Evolutionary conservation across 2,329 filamentous ascomycete genomes (phyloP).

Genomic region (Penicillium janthinellum): DNA sequence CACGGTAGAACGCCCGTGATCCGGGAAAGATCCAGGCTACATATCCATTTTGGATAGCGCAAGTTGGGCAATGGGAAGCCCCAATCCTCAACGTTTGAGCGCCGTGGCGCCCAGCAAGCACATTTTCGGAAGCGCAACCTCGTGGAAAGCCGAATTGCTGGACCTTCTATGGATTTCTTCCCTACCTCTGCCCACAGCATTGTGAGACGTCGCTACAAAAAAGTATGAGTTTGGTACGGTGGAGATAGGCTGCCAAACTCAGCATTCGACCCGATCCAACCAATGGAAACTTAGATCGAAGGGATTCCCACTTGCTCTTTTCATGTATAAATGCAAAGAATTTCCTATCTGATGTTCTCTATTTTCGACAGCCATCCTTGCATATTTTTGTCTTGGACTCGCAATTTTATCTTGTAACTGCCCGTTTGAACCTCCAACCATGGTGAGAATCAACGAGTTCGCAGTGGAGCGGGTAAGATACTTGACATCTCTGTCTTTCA

Average conservation of each 20-base stretch:
- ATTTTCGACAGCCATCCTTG: neutral
- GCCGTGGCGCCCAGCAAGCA: neutral
- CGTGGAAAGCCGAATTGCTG: neutral
- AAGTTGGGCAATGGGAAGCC: neutral
- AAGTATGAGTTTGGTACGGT: neutral
- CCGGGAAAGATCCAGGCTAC: neutral
- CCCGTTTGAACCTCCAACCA: neutral
- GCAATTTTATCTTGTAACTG: neutral
- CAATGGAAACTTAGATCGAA: constrained; percentile 10
- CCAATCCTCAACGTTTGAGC: neutral
- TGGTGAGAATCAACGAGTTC: constrained; percentile 25
- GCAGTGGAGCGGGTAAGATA: constrained; percentile 23
- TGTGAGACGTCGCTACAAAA: no score
- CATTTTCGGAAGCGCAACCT: neutral
- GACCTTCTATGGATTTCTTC: neutral
- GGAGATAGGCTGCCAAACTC: neutral
- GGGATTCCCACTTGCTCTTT: neutral
- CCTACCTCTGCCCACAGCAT: no score
- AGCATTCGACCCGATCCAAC: constrained; percentile 18
- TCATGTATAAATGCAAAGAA: constrained; percentile 4
- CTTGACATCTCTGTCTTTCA: neutral
- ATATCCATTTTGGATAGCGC: neutral
- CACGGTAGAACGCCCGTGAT: neutral
- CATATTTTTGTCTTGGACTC: neutral
- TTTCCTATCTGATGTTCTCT: neutral